Base-by-base conservation (phyloP, 345 rosid species). In the Lepidium sativum region DNA sequence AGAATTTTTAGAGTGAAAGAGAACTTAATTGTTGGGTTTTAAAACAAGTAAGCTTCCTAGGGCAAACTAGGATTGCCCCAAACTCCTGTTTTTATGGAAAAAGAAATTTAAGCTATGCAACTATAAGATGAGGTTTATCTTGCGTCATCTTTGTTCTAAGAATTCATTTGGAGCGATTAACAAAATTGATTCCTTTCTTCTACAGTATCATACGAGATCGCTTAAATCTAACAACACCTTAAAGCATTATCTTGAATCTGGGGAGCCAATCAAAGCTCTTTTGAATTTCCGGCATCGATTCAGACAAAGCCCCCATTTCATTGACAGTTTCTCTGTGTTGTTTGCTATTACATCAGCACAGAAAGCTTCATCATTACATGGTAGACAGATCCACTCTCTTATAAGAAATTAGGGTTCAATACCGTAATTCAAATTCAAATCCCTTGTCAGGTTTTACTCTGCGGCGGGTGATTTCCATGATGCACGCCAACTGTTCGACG, bases 401-500 rank as follows among this genome's bases (percentile, higher is more conserved):
- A 55, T 69, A 7, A 68, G 66, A 5, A 75, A 65, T 63, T 69
- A 9, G 82, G 82, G 10, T 65, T 71, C 38, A 1, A 60, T 11
- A 21, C 54, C 42, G 21, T 79, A 13, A 65, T 79, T 42, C 79
- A 79, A 9, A 74, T 75, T 16, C 79, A 55, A 21, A 66, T 66
- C 72, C 0, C 56, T 71, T 0, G 12, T 71, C 0, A 1, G 58
- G 0, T 52, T 60, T 2, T 76, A 76, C 42, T 60, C 79, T 3
- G 17, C n/a, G 0, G 40, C 1, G 3, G 62, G 76, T 16, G 52
- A 70, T 60, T 2, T 76, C 7, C 20, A 13, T 6, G 50, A 57
- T 54, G 79, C 79, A 65, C 79, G 71, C 73, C 65, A 54, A 25
- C 23, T 71, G 76, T 76, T 76, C 27, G 79, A 76, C 15, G 73